phyloP scores from a whole-genome alignment of 2,329 filamentous ascomycete species.

The Phoma herbarum region DNA sequence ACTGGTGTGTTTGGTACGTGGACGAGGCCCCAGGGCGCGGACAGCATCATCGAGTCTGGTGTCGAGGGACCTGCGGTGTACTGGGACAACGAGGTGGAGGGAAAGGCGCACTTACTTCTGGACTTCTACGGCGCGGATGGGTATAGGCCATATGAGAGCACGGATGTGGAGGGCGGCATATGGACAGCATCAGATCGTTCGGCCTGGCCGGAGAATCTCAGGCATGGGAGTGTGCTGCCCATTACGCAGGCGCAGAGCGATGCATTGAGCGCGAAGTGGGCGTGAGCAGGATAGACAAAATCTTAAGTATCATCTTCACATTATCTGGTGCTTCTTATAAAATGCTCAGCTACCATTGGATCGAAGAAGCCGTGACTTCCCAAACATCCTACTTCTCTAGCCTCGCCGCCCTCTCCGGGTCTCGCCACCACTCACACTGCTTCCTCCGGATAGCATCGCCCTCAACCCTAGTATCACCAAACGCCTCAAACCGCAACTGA shows the following conservation, averaged over 20 bases:
- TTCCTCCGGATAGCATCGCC: constrained; percentile 36
- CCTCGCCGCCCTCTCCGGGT: constrained; percentile 26
- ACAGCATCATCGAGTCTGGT: neutral
- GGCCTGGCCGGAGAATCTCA: neutral
- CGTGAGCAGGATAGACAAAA: too few relatives aligned
- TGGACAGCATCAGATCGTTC: neutral
- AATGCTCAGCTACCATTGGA: too few relatives aligned
- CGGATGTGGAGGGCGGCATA: neutral
- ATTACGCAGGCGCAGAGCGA: neutral
- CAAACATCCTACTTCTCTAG: constrained; percentile 42
- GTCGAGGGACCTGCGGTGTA: neutral
- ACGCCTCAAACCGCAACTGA: constrained; percentile 37
- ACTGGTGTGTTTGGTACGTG: neutral
- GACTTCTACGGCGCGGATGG: neutral
- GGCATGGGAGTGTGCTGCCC: neutral
- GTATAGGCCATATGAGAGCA: neutral
- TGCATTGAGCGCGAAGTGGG: neutral
- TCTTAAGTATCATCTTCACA: too few relatives aligned
- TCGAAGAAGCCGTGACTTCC: too few relatives aligned
- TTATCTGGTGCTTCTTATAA: too few relatives aligned
- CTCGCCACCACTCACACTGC: constrained; percentile 44
- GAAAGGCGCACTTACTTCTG: neutral
- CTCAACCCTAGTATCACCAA: constrained; percentile 37
- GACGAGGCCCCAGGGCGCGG: neutral
- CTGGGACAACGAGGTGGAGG: neutral